Conservation (phyloP, 2,329 filamentous ascomycete species). For the Pyrenophora tritici-repentis region DNA sequence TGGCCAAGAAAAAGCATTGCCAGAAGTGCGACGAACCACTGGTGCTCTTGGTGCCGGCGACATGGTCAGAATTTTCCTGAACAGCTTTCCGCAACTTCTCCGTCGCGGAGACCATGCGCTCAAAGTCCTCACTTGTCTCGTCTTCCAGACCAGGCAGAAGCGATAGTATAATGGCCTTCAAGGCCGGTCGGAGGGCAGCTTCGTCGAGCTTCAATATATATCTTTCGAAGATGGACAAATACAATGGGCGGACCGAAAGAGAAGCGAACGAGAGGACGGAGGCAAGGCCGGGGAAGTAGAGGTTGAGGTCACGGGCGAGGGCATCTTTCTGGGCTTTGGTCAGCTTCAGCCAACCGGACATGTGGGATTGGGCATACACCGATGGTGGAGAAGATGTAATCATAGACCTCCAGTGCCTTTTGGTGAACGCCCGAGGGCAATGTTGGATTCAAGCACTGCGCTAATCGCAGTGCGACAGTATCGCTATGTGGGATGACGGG, state of each 20-base stretch:
- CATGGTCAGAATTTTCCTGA: slow-evolving; percentile 57
- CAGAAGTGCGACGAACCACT: slow-evolving; percentile 87
- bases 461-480: slow-evolving; percentile 83
- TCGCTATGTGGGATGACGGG: slow-evolving; percentile 79
- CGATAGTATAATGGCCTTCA: slow-evolving; percentile 89
- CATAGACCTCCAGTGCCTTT: slow-evolving; percentile 93
- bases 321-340: slow-evolving; percentile 62
- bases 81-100: slow-evolving; percentile 76
- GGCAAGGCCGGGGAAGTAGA: slow-evolving; percentile 89
- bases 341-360: slow-evolving; percentile 23
- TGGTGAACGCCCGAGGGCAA: slow-evolving; percentile 96
- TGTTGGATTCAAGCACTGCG: slow-evolving; percentile 92
- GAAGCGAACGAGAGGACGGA: slow-evolving; percentile 93
- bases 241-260: slow-evolving; percentile 82
- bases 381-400: slow-evolving; percentile 84
- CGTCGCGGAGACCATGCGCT: slow-evolving; percentile 78
- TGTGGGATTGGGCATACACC: slow-evolving; percentile 57
- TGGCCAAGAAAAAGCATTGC: slow-evolving; percentile 95
- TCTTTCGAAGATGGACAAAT: slow-evolving; percentile 81
- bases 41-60: slow-evolving; percentile 39
- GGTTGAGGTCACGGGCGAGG: slow-evolving; percentile 77
- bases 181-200: slow-evolving; percentile 75
- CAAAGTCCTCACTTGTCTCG: slow-evolving; percentile 96
- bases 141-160: slow-evolving; percentile 91
- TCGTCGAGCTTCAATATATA: slow-evolving; percentile 76